Evolutionary conservation across 2,329 filamentous ascomycete genomes (phyloP).

Genomic region (Thelonectria blattea): DNA sequence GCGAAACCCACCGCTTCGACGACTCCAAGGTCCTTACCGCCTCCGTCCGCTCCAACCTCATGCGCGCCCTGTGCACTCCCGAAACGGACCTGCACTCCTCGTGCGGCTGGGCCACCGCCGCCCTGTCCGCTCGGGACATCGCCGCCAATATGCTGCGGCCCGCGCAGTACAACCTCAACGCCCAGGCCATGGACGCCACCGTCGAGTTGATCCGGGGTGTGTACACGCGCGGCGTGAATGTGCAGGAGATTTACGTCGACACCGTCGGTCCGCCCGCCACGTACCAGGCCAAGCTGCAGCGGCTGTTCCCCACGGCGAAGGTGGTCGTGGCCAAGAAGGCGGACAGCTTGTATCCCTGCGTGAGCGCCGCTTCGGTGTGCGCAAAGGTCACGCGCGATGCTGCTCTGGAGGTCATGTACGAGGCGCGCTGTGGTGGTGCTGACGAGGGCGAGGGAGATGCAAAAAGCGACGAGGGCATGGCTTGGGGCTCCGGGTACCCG

Average conservation of each 20-base stretch:
- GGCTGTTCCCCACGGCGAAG: conserved; percentile 78
- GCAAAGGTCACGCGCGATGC: conserved; percentile 96
- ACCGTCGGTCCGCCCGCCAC: conserved; percentile 83
- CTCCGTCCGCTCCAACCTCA: conserved; percentile 74
- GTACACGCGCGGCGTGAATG: conserved; percentile 77
- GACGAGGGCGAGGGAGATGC: not conserved
- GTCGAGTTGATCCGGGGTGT: conserved; percentile 81
- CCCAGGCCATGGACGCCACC: conserved; percentile 93
- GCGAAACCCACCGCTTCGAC: conserved; percentile 83
- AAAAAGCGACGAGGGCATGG: conserved; percentile 48
- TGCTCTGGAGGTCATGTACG: conserved; percentile 81
- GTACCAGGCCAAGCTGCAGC: conserved; percentile 85
- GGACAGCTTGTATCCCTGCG: conserved; percentile 88
- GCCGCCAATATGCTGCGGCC: conserved; percentile 76
- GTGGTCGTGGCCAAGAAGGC: conserved; percentile 89
- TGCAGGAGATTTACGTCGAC: conserved; percentile 92
- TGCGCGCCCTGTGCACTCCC: conserved; percentile 72
- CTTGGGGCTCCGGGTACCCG: conserved; percentile 93
- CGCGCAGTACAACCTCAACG: conserved; percentile 85
- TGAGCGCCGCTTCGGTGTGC: conserved; percentile 91
- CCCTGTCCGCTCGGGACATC: conserved; percentile 85
- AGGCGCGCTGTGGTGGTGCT: conserved; percentile 43
- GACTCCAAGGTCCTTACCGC: conserved; percentile 93
- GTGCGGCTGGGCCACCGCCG: conserved; percentile 84
- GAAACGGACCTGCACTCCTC: conserved; percentile 52